Percentiles rank a stretch among this genome's conserved stretches.
These are phyloP conservation scores for Teunomyces funiuensis DNA, from an alignment of 805 yeast genomes.

Conservation along the genomic window DNA sequence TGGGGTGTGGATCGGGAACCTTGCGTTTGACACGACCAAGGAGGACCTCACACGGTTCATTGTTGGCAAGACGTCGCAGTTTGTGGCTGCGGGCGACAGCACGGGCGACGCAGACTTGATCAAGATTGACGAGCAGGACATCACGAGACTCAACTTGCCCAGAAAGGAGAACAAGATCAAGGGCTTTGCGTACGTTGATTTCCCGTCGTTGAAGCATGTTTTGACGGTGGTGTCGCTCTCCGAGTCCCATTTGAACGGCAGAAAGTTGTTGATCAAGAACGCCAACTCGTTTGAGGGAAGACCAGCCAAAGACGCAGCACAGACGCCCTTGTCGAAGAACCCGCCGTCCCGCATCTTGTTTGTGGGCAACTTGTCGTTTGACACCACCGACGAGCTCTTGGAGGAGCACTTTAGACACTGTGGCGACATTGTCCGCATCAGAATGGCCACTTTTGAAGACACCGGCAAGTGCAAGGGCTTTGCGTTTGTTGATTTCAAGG, in stretches of 20 bases:
- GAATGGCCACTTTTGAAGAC: conserved; percentile 99
- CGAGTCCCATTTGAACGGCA: conserved; percentile 74
- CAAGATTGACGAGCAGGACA: conserved; percentile 53
- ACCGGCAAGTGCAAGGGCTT: conserved; percentile 96
- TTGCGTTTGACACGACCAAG: conserved; percentile 78
- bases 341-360: conserved; percentile 89
- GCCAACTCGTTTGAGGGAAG: conserved; percentile 84
- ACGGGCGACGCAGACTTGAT: conserved; percentile 26
- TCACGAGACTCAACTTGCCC: conserved; percentile 82
- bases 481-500: conserved; percentile 84
- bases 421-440: conserved; percentile 77
- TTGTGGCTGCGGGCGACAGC: conserved; percentile 11
- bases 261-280: conserved; percentile 82
- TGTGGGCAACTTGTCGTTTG: conserved; percentile 91
- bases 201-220: conserved; percentile 60
- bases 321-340: conserved; percentile 54
- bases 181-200: conserved; percentile 92
- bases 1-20: conserved; percentile 95
- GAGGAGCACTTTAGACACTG: conserved; percentile 86
- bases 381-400: conserved; percentile 77
- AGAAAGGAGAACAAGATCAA: conserved; percentile 63
- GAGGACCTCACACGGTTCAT: conserved; percentile 72
- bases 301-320: conserved; percentile 58
- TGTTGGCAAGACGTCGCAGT: conserved; percentile 52
- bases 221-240: conserved; percentile 62